phyloP scores from a whole-genome alignment of 768 basidiomycete species.

The Boletus huronensis region DNA sequence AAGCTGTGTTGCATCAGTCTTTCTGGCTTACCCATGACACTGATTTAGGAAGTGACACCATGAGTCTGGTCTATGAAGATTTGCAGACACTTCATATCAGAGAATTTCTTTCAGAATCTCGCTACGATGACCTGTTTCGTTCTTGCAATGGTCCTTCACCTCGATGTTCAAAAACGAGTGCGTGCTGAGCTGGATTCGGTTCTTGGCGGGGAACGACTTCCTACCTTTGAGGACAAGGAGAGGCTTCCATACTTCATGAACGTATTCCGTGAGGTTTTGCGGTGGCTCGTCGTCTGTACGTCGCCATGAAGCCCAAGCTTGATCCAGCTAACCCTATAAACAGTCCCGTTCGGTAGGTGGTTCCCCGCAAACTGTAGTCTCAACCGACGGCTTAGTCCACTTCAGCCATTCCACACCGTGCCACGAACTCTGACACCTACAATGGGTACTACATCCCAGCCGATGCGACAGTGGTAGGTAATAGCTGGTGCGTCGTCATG shows the following conservation, averaged over 20 bases:
- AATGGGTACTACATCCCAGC: conserved; percentile 3
- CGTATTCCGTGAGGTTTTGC: conserved; percentile 1
- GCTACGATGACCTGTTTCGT: conserved; percentile 2
- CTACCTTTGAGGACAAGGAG: conserved; percentile 4
- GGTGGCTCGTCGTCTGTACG: conserved; percentile 5
- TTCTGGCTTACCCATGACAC: neutral
- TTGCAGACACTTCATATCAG: neutral
- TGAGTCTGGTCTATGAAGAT: neutral
- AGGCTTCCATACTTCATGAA: conserved; percentile 3
- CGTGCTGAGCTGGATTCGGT: neutral
- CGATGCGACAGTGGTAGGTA: conserved; percentile 1
- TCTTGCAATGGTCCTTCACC: conserved; percentile 2
- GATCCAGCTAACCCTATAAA: neutral
- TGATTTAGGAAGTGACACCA: conserved; percentile 2
- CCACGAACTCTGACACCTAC: conserved; percentile 1
- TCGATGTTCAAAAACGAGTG: neutral
- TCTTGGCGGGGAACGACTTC: neutral
- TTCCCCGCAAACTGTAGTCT: neutral
- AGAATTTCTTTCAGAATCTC: neutral
- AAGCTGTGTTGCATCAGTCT: too few relatives aligned
- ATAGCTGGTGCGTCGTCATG: neutral
- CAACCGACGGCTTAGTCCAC: neutral
- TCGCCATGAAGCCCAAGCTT: neutral
- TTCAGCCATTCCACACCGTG: conserved; percentile 1
- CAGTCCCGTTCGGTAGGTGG: conserved; percentile 2